Conservation (phyloP, 345 rosid species). For the Acer saccharum region DNA sequence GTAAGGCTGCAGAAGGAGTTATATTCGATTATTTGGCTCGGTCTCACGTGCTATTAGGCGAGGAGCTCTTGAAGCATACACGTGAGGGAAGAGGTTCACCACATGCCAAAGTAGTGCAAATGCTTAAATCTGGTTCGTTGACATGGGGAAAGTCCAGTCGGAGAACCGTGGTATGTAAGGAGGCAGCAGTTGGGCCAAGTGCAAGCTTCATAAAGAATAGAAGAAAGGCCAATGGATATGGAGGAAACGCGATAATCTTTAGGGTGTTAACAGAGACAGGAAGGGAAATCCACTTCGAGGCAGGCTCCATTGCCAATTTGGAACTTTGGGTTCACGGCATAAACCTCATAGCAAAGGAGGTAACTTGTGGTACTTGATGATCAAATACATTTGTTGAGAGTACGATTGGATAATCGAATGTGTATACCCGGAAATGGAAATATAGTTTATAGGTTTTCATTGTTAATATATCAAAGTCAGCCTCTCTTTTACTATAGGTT, state of each 20-base stretch:
- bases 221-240: constrained; percentile 9
- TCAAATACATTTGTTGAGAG: background rate
- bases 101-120: constrained; percentile 28
- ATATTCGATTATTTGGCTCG: constrained; percentile 33
- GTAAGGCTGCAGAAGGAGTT: constrained; percentile 33
- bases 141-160: constrained; percentile 33
- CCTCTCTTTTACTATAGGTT: background rate
- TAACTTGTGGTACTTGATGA: constrained; percentile 18
- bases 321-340: constrained; percentile 32
- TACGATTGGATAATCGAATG: background rate
- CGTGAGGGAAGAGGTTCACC: constrained; percentile 34
- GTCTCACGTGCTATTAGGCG: constrained; percentile 32
- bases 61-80: constrained; percentile 37
- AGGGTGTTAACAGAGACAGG: constrained; percentile 33
- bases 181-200: constrained; percentile 33
- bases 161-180: constrained; percentile 37
- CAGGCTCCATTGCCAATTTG: constrained; percentile 19
- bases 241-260: constrained; percentile 11
- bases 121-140: constrained; percentile 31
- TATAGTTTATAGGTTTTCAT: background rate
- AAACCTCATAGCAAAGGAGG: constrained; percentile 31
- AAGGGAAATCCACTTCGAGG: constrained; percentile 38
- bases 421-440: background rate
- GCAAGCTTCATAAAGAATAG: constrained; percentile 28
- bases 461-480: background rate